Conservation (phyloP, 306 rosid species). For the Vigna angularis region DNA sequence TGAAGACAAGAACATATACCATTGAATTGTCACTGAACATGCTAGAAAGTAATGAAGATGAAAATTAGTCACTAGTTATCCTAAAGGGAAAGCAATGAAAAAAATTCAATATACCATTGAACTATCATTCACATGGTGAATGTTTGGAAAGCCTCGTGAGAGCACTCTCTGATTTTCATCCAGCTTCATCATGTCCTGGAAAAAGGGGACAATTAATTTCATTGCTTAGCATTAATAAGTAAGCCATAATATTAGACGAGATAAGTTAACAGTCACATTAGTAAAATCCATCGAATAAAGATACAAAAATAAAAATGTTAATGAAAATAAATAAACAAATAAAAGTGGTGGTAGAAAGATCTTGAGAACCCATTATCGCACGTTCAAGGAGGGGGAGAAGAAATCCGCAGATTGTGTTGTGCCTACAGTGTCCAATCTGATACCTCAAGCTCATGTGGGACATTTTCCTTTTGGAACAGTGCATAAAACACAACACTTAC, state of each 20-base stretch:
- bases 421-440: no score
- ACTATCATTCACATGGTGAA: constrained; percentile 82
- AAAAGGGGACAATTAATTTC: constrained; percentile 31
- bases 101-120: constrained; percentile 60
- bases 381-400: no score
- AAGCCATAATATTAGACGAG: no score
- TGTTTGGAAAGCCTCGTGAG: constrained; percentile 62
- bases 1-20: constrained; percentile 47
- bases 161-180: constrained; percentile 81
- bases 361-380: no score
- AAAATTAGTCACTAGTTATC: constrained; percentile 27
- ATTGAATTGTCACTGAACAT: constrained; percentile 52
- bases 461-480: no score
- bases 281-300: no score
- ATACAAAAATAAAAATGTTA: no score
- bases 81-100: constrained; percentile 26
- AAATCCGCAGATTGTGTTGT: no score
- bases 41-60: constrained; percentile 20
- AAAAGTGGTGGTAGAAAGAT: no score
- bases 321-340: no score
- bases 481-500: background rate
- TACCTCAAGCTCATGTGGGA: no score
- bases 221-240: constrained; percentile 3
- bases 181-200: constrained; percentile 86
- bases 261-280: no score